These are phyloP conservation scores for Fallopia convolvulus DNA, from an alignment of 148 eudicot genomes.

Conservation along the genomic window DNA sequence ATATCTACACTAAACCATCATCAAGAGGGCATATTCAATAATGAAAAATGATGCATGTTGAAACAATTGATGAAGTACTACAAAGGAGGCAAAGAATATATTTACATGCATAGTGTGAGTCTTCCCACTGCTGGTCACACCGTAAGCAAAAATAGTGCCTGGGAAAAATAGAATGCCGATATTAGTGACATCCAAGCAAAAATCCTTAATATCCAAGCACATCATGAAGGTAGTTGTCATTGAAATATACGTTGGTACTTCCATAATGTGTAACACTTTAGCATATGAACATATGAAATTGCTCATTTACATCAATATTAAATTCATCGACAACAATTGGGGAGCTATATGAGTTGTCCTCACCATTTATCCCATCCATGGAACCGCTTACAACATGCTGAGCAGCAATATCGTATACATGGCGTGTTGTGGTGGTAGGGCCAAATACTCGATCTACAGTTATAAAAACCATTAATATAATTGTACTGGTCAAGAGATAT, in stretches of 20 bases:
- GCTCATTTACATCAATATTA: background rate
- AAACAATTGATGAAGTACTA: background rate
- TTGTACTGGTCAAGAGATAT: background rate
- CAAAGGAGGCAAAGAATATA: constrained; percentile 7
- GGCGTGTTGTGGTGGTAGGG: constrained; percentile 96
- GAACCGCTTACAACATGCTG: constrained; percentile 89
- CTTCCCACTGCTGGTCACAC: constrained; percentile 99
- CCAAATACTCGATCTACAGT: constrained; percentile 90
- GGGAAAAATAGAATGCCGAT: constrained; percentile 15
- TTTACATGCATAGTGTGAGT: constrained; percentile 99
- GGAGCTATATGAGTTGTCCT: constrained; percentile 3
- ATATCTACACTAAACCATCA: background rate
- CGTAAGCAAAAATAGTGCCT: constrained; percentile 98
- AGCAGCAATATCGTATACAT: constrained; percentile 93
- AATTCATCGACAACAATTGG: background rate
- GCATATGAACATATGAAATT: background rate
- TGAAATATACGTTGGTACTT: background rate
- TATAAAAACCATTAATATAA: background rate
- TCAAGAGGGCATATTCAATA: background rate
- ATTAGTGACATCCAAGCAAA: constrained; percentile 3
- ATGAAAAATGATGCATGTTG: background rate
- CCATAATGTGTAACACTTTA: background rate
- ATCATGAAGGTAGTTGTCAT: background rate
- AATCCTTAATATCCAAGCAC: background rate
- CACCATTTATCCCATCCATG: constrained; percentile 96